Percentiles rank a stretch among this genome's conserved stretches.
These are phyloP conservation scores for Spathaspora arborariae DNA, from an alignment of 805 yeast genomes.

Conservation along the genomic window DNA sequence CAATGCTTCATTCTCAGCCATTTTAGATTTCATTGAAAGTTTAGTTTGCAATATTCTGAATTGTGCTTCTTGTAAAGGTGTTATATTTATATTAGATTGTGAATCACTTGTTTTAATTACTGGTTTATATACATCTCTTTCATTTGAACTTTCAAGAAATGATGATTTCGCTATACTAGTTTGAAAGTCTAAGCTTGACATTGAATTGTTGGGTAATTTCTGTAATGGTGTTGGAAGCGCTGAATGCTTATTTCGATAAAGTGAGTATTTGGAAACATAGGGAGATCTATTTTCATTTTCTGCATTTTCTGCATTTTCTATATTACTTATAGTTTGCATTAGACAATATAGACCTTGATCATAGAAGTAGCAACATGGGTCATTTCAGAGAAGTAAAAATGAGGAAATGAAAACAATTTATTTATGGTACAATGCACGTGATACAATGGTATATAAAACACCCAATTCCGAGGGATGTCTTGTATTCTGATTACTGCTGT, in stretches of 20 bases:
- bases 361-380: neutral
- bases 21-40: slow-evolving; percentile 4
- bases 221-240: slow-evolving; percentile 1
- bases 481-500: no score
- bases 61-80: slow-evolving; percentile 3
- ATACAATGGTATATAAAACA: neutral
- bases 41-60: slow-evolving; percentile 8
- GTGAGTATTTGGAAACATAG: neutral
- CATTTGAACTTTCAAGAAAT: neutral
- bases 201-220: slow-evolving; percentile 7
- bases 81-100: neutral
- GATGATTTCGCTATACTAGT: neutral
- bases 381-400: neutral
- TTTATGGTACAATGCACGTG: neutral
- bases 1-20: neutral
- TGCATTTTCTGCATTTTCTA: neutral
- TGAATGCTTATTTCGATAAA: neutral
- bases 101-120: neutral
- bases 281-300: neutral
- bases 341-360: neutral
- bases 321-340: neutral
- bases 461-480: neutral
- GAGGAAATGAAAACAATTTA: neutral
- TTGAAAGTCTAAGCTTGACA: neutral
- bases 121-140: neutral